Evolutionary conservation across 2,329 filamentous ascomycete species (phyloP), one percentile per base, ranked within the genome.

Genomic region (Epichloe typhina): DNA sequence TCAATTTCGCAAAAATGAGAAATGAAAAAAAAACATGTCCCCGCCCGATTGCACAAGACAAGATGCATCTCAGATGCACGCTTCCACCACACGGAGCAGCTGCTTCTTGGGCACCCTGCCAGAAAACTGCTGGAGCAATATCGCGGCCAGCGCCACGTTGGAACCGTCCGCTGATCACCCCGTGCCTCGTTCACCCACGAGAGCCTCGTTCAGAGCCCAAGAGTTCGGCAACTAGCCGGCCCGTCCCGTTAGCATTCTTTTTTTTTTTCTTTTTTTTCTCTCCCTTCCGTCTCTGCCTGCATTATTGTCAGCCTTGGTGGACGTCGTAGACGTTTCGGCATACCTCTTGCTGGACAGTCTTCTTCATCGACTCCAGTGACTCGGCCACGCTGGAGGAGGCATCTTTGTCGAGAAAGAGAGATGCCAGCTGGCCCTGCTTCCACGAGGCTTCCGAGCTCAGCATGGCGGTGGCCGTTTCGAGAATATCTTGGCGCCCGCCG

Each of bases 401-500:
- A 50, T 54, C 17, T 49, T 37, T 7, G 37, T 59, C 55, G 0
- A 60, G 36, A 4, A 63, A 33, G 5, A 52, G 53, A 13, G 55
- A 47, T 35, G 56, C 26, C 12, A 61, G 39, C 2, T 39, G 37
- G 31, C 19, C 11, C 1, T 49, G 51, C 4, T 40, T 50, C 15
- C 37, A 17, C 1, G 51, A 45, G 1, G 54, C 37, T 36, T 62
- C 60, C 1, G 54, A 52, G 5, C 41, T 40, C 17, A 62, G 45
- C 52, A 59, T 58, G 0, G 53, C 31, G 41, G 59, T 55, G 33
- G 57, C 56, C 2, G 56, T 57, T 36, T 57, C 58, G 17, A 63
- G 51, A n/a, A 62, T 55, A 44, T 63, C 59, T 4, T 62, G 59
- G 6, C 60, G 52, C 9, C 57, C 53, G 50, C 60, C 59, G 19